A percentile compares a stretch with the other conserved stretches of the same genome.
Conservation (phyloP, 1,139 yeast genomes). For the Pneumocystis sp. region DNA sequence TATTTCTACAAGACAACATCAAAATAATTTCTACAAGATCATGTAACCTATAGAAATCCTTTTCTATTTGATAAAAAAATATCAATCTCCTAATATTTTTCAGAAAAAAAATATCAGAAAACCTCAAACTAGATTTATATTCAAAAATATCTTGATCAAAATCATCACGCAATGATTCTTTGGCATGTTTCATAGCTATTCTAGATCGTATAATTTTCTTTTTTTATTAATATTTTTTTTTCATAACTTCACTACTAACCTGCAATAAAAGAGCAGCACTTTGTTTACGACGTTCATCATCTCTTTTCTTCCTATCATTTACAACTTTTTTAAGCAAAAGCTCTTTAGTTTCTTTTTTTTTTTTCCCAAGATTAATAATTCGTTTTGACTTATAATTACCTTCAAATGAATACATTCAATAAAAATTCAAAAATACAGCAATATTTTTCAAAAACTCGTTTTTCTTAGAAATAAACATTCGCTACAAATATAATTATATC, state of each 20-base stretch:
- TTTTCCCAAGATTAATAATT: neutral
- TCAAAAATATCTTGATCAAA: neutral
- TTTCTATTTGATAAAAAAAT: neutral
- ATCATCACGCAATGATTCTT: neutral
- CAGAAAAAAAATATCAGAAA: neutral
- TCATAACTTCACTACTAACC: constrained; percentile 16
- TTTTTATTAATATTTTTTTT: constrained; percentile 13
- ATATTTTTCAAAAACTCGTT: neutral
- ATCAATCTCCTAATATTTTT: neutral
- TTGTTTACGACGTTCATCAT: constrained; percentile 36
- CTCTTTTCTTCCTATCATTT: constrained; percentile 52
- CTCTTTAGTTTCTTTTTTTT: neutral
- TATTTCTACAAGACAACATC: neutral
- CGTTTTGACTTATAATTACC: neutral
- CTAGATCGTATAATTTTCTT: constrained; percentile 8
- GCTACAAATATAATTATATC: neutral
- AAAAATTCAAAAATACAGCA: neutral
- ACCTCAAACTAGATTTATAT: neutral
- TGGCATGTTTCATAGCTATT: neutral
- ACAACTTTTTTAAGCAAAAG: constrained; percentile 40
- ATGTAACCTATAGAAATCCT: neutral
- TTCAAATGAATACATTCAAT: neutral
- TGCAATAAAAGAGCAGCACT: constrained; percentile 41
- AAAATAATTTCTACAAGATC: neutral
- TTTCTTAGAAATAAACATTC: neutral